phyloP scores from a whole-genome alignment of 768 basidiomycete genomes.

The Thelephora aurantiotincta region DNA sequence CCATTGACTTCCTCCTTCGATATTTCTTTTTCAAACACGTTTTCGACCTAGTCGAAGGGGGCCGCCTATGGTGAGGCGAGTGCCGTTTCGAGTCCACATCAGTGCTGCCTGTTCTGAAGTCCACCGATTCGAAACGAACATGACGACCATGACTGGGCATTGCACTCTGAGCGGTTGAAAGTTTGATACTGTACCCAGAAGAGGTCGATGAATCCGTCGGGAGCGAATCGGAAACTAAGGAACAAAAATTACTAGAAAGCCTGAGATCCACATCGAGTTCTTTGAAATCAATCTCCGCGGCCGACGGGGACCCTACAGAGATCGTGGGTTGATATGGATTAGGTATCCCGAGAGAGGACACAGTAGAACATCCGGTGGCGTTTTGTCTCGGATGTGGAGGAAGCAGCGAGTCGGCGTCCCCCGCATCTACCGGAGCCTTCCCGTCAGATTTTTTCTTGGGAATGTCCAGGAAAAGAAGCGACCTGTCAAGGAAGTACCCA shows the following conservation, averaged over 20 bases:
- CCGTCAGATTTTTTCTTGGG: not conserved
- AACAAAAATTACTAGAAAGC: not conserved
- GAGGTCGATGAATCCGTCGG: not conserved
- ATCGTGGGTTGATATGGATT: not conserved
- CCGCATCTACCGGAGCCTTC: not conserved
- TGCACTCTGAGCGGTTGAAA: not conserved
- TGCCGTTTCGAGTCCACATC: not conserved
- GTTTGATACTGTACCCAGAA: not conserved
- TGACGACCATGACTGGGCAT: not conserved
- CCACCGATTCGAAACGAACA: not conserved
- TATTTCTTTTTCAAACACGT: not conserved
- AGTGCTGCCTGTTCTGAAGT: not conserved
- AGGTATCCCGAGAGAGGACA: not conserved
- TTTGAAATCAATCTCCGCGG: not conserved
- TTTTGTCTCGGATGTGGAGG: not conserved
- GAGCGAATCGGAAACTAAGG: not conserved
- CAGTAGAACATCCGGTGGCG: not conserved
- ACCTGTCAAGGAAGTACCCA: not conserved
- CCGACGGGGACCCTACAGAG: not conserved
- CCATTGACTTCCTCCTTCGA: too few species aligned
- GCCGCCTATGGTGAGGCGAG: not conserved
- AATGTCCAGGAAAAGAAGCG: not conserved
- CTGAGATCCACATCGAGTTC: not conserved
- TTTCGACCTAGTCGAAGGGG: not conserved
- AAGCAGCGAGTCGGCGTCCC: not conserved